Evolutionary conservation across 352 stramenopile species (phyloP), one percentile per base, ranked within the genome.

Genomic region (Peronospora farinosa): DNA sequence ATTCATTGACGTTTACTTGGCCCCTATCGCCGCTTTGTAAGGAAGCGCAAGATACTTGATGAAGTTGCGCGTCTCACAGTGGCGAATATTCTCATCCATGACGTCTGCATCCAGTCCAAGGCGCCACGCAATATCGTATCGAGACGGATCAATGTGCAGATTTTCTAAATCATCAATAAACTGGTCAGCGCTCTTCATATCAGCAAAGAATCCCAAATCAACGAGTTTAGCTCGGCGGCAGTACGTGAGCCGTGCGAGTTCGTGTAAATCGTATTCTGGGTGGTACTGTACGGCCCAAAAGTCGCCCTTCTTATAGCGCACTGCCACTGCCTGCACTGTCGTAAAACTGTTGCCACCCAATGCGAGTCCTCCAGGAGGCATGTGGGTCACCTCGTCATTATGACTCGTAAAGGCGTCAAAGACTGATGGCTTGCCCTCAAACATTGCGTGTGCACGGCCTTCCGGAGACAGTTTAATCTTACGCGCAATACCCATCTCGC

Each of bases 211-310:
- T 45, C 78, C 81, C 49, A 87, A 49, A 12, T 72, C 56, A 15
- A 85, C 67, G n/a, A 87, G 65, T 35, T 83, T 83, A 35, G 69
- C 65, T 40, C 77, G 69, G 23, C 76, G 76, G 42, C 76, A 87
- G 65, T 88, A 78, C 35, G 69, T 87, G 38, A 92, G 58, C 1
- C 78, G 72, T 21, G 78, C 80, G 19, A 92, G 71, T 54, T 92
- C 80, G 50, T 88, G 78, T 21, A 92, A 54, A 47, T 92, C 74
- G 63, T 92, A 92, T 63, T 92, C 80, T 3, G 78, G 78, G 44
- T 92, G 81, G 49, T 92, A 92, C 46, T 92, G 81, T n/a, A 92
- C 68, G 37, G 57, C 74, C 81, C 81, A 92, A 40, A 92, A 92
- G 15, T 92, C 78, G 33, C 81, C 80, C 57, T 87, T 87, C 40